phyloP scores from a whole-genome alignment of 2,329 filamentous ascomycete species.

The Aureobasidium sp. region DNA sequence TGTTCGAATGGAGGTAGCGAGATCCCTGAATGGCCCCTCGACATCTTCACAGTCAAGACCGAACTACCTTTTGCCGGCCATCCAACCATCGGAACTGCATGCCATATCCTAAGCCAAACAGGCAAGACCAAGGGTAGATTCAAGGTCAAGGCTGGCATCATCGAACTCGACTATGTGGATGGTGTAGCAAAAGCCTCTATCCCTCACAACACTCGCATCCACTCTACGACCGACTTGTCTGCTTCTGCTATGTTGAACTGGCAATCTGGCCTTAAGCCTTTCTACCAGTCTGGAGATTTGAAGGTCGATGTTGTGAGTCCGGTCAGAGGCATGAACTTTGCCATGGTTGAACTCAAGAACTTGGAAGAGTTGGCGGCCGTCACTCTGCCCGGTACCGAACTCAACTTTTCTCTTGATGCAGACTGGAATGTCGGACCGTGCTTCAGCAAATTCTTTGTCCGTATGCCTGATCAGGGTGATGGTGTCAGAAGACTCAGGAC shows the following conservation, averaged over 20 bases:
- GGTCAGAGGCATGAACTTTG: conserved; percentile 67
- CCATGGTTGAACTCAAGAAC: conserved; percentile 55
- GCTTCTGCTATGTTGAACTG: conserved; percentile 28
- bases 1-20: conserved; percentile 19
- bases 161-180: conserved; percentile 35
- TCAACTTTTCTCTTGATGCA: conserved; percentile 34
- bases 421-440: conserved; percentile 51
- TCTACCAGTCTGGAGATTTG: conserved; percentile 9
- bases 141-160: conserved; percentile 39
- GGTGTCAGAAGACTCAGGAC: conserved; percentile 42
- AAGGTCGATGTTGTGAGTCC: conserved; percentile 39
- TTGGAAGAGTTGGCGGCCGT: conserved; percentile 51
- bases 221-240: conserved; percentile 34
- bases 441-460: conserved; percentile 54
- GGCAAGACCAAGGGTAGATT: conserved; percentile 31
- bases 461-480: conserved; percentile 27
- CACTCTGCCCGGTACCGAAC: conserved; percentile 28
- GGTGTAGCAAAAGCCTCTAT: conserved; percentile 53
- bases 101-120: conserved; percentile 12
- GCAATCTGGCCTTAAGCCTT: conserved; percentile 29
- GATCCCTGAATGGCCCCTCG: conserved; percentile 36
- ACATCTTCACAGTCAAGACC: conserved; percentile 47
- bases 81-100: conserved; percentile 50
- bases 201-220: conserved; percentile 60
- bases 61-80: conserved; percentile 55